These are phyloP conservation scores for Umbilicus rupestris DNA, from an alignment of 164 flowering plant genomes.

Conservation along the genomic window DNA sequence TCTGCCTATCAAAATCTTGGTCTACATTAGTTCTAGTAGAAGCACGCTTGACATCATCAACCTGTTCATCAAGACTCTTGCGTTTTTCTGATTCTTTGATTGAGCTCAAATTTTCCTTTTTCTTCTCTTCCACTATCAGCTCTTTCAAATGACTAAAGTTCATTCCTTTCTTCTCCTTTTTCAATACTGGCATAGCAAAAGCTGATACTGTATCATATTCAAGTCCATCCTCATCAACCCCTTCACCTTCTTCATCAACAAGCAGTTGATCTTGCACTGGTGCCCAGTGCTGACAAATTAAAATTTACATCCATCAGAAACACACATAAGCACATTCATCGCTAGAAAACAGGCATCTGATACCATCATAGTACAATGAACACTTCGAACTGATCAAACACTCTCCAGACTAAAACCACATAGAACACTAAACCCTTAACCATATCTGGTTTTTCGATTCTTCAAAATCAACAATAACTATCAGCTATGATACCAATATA, in stretches of 20 bases:
- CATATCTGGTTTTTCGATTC: no score
- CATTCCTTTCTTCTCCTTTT: conserved; percentile 53
- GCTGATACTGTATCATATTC: conserved; percentile 28
- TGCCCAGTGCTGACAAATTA: conserved; percentile 58
- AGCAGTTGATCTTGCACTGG: conserved; percentile 24
- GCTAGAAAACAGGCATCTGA: neutral
- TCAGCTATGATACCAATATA: neutral
- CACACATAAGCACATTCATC: neutral
- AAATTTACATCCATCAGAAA: neutral
- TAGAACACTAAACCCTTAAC: neutral
- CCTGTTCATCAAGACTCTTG: conserved; percentile 13
- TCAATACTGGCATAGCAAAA: conserved; percentile 55
- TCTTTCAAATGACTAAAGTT: conserved; percentile 65
- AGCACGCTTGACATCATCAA: conserved; percentile 1
- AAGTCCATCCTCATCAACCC: conserved; percentile 15
- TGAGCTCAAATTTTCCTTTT: conserved; percentile 9
- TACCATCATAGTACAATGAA: neutral
- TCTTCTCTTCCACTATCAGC: conserved; percentile 19
- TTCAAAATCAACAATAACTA: no score
- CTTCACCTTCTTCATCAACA: conserved; percentile 11
- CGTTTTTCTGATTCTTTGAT: conserved; percentile 3
- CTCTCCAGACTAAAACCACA: no score
- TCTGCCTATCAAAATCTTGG: neutral
- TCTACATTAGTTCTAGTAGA: conserved; percentile 12
- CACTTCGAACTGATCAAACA: neutral